Evolutionary conservation across 2,329 filamentous ascomycete genomes (phyloP).

Genomic region (Neoscytalidium dimidiatum): DNA sequence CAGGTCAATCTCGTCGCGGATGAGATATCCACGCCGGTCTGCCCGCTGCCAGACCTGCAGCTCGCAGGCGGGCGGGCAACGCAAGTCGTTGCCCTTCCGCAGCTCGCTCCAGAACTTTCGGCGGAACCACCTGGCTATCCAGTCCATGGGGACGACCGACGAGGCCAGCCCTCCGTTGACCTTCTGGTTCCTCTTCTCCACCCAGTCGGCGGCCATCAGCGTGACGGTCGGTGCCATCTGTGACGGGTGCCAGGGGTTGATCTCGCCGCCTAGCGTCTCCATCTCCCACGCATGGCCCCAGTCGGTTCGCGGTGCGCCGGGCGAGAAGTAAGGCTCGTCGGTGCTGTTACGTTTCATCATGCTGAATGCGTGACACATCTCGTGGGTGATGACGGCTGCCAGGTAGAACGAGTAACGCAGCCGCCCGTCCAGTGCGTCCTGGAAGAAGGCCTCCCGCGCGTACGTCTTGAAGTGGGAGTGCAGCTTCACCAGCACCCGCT

Average conservation of each 20-base stretch:
- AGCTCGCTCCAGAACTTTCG: conserved; percentile 34
- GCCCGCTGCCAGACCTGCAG: conserved; percentile 5
- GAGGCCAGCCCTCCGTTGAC: conserved; percentile 32
- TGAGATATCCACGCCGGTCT: not conserved
- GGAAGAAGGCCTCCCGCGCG: not conserved
- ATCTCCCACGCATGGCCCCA: conserved; percentile 40
- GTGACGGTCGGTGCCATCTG: conserved; percentile 24
- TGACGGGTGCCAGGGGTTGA: conserved; percentile 32
- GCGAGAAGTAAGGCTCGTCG: conserved; percentile 29
- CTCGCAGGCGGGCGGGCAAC: conserved; percentile 21
- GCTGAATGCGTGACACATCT: conserved; percentile 37
- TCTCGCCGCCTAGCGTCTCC: conserved; percentile 36
- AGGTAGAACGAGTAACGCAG: conserved; percentile 39
- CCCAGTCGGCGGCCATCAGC: conserved; percentile 34
- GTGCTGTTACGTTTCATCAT: conserved; percentile 33
- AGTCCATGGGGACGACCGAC: conserved; percentile 34
- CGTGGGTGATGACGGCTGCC: conserved; percentile 34
- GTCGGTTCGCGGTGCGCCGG: conserved; percentile 31
- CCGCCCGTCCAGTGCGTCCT: not conserved
- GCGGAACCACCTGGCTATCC: conserved; percentile 39
- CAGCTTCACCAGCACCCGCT: not conserved
- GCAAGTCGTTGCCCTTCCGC: conserved; percentile 24
- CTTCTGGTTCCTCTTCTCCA: conserved; percentile 21
- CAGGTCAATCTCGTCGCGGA: not conserved
- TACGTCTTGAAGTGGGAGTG: not conserved